phyloP scores from a whole-genome alignment of 345 rosid genomes.

The Citrus hindsii region DNA sequence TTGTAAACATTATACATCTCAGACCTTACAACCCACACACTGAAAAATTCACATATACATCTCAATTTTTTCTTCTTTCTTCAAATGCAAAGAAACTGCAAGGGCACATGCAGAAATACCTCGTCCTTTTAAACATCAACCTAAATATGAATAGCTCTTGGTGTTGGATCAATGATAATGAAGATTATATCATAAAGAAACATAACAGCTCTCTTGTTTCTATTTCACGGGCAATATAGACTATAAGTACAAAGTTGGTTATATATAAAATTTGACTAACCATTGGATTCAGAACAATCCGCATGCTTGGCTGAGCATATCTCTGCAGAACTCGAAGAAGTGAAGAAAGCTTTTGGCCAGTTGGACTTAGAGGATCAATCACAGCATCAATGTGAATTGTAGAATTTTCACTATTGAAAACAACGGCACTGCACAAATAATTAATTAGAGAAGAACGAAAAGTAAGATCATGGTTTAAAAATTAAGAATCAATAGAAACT shows the following conservation, averaged over 20 bases:
- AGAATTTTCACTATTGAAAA: conserved; percentile 66
- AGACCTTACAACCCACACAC: not conserved
- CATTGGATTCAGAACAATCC: conserved; percentile 90
- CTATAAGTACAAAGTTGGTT: not conserved
- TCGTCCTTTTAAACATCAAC: not conserved
- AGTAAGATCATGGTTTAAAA: not conserved
- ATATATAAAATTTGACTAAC: conserved; percentile 44
- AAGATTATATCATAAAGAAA: not conserved
- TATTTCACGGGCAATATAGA: not conserved
- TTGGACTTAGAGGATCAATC: conserved; percentile 88
- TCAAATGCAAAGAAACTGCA: not conserved
- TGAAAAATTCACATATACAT: not conserved
- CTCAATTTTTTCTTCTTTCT: not conserved
- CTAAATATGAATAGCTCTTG: not conserved
- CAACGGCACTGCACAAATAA: conserved; percentile 69
- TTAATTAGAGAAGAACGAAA: not conserved
- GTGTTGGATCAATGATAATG: not conserved
- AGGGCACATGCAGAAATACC: not conserved
- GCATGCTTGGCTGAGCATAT: conserved; percentile 85
- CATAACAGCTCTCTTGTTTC: conserved; percentile 3
- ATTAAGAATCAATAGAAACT: not conserved
- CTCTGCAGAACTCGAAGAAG: conserved; percentile 73
- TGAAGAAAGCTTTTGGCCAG: conserved; percentile 88
- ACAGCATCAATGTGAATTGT: conserved; percentile 92
- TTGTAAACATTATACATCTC: not conserved